A percentile compares a stretch with the other conserved stretches of the same genome.
phyloP scores from a whole-genome alignment of 495 filamentous ascomycete species.

The Saxophila tyrrhenica region DNA sequence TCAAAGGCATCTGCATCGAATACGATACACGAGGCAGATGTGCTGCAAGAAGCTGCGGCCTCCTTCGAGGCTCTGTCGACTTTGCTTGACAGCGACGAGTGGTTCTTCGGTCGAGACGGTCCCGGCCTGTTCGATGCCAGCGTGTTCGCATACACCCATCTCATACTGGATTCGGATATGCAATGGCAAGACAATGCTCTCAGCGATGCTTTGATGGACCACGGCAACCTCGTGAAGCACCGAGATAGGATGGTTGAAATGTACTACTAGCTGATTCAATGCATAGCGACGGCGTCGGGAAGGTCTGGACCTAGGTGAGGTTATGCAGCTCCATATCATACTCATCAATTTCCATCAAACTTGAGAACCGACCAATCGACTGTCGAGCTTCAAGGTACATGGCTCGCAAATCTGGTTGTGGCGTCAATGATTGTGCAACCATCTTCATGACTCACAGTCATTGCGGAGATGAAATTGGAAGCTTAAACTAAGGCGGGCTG shows the following conservation, averaged over 20 bases:
- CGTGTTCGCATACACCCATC: constrained; percentile 82
- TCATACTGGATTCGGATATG: constrained; percentile 53
- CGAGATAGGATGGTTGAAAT: constrained; percentile 36
- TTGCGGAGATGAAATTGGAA: not conserved
- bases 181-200: constrained; percentile 39
- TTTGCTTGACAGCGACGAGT: constrained; percentile 51
- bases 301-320: not conserved
- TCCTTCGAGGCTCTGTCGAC: constrained; percentile 66
- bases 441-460: not conserved
- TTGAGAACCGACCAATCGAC: not conserved
- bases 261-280: constrained; percentile 21
- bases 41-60: constrained; percentile 57
- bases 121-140: constrained; percentile 76
- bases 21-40: constrained; percentile 47
- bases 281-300: not conserved
- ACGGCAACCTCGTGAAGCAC: constrained; percentile 43
- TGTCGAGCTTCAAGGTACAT: not conserved
- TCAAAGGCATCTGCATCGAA: constrained; percentile 41
- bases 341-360: not conserved
- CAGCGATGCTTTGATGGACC: constrained; percentile 25
- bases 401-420: not conserved
- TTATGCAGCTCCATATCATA: not conserved
- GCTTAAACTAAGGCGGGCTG: not conserved
- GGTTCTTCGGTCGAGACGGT: constrained; percentile 52
- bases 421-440: not conserved